Evolutionary conservation across 2,329 filamentous ascomycete species (phyloP).

Genomic region (Chaetomium sp.): DNA sequence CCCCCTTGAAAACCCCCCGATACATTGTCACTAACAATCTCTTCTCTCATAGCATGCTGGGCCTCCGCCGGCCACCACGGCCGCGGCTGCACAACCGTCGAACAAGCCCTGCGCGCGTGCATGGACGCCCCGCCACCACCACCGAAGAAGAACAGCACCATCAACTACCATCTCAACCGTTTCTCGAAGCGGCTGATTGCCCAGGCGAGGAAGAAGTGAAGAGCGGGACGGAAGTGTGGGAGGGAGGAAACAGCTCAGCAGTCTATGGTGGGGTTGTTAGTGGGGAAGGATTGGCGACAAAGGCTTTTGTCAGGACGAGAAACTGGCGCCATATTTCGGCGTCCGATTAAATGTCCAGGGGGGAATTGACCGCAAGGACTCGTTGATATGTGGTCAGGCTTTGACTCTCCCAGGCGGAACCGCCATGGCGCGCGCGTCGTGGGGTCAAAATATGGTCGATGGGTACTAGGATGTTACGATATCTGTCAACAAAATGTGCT

Average conservation of each 20-base stretch:
- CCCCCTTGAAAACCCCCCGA: not conserved
- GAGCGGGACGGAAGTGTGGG: not conserved
- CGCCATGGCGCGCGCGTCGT: no score
- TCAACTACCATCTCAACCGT: constrained; percentile 87
- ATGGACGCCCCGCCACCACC: constrained; percentile 70
- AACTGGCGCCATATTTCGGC: no score
- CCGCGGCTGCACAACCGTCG: constrained; percentile 51
- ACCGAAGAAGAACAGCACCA: constrained; percentile 56
- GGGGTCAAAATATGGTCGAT: no score
- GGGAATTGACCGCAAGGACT: no score
- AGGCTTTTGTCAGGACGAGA: no score
- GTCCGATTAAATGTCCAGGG: no score
- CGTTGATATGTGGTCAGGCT: no score
- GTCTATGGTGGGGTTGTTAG: not conserved
- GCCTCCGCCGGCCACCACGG: constrained; percentile 67
- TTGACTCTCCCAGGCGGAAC: no score
- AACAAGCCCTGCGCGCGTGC: constrained; percentile 55
- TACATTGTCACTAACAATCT: not conserved
- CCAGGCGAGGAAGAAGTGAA: constrained; percentile 33
- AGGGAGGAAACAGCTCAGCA: not conserved
- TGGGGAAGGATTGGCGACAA: no score
- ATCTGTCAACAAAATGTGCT: not conserved
- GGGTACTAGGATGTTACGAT: no score
- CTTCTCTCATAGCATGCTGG: constrained; percentile 61
- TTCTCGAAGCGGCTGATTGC: constrained; percentile 64